These are phyloP conservation scores for Leccinum huronense DNA, from an alignment of 1,284 basidiomycete genomes.

Conservation along the genomic window DNA sequence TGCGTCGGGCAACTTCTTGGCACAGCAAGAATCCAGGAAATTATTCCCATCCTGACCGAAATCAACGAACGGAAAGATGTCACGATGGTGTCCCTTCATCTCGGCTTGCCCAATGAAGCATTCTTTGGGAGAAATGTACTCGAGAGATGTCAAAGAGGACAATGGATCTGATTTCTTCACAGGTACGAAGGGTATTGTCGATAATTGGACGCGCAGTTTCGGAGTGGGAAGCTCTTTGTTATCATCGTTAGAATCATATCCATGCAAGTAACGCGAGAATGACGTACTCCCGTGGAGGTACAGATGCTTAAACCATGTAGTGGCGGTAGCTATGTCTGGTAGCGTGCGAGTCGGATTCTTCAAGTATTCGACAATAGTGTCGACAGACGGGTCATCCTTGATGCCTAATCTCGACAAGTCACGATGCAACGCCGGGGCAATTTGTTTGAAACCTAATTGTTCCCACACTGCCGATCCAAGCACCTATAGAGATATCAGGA, in stretches of 20 bases:
- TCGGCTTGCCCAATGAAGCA: conserved; percentile 22
- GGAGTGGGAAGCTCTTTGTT: conserved; percentile 10
- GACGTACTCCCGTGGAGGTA: conserved; percentile 22
- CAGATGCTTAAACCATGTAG: conserved; percentile 24
- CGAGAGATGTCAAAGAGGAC: conserved; percentile 2
- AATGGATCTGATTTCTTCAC: not conserved
- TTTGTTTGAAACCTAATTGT: conserved; percentile 26
- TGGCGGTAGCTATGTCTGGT: conserved; percentile 6
- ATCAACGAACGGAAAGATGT: conserved; percentile 25
- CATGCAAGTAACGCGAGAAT: not conserved
- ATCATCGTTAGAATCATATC: conserved; percentile 9
- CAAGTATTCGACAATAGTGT: conserved; percentile 17
- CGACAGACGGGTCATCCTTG: conserved; percentile 19
- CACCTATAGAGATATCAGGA: conserved; percentile 19
- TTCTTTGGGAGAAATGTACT: conserved; percentile 19
- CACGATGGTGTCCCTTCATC: conserved; percentile 16
- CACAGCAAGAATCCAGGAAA: conserved; percentile 24
- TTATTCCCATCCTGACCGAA: conserved; percentile 24
- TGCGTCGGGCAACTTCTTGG: conserved; percentile 26
- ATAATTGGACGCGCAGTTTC: conserved; percentile 10
- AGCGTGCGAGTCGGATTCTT: conserved; percentile 5
- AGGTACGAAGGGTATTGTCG: conserved; percentile 18
- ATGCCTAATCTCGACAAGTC: conserved; percentile 19
- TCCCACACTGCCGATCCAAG: conserved; percentile 22
- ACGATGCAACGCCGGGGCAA: not conserved